These are phyloP conservation scores for Saccharomycopsis malanga DNA, from an alignment of 805 yeast species.

Conservation along the genomic window DNA sequence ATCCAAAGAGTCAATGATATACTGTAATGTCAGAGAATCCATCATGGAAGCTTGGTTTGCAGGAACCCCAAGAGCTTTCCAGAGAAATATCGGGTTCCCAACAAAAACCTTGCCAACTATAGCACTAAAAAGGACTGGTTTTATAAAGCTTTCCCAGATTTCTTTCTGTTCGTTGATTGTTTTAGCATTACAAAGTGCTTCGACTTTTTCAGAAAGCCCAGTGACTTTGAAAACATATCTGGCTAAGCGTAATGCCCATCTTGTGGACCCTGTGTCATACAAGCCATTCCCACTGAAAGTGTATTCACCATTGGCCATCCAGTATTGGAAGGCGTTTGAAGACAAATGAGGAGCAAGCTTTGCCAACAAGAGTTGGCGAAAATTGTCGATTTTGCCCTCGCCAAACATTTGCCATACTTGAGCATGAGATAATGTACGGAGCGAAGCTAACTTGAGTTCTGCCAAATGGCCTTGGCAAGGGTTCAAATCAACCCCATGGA, in stretches of 20 bases:
- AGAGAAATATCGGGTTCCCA: constrained; percentile 78
- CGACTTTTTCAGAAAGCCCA: constrained; percentile 46
- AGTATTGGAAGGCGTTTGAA: constrained; percentile 74
- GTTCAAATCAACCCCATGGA: constrained; percentile 80
- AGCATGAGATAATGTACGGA: constrained; percentile 47
- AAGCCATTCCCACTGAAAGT: constrained; percentile 62
- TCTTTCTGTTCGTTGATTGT: constrained; percentile 54
- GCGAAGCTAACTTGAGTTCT: constrained; percentile 70
- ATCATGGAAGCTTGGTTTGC: constrained; percentile 77
- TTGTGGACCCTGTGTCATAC: constrained; percentile 75
- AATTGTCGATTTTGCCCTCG: constrained; percentile 54
- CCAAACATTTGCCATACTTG: constrained; percentile 76
- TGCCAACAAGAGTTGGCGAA: constrained; percentile 43
- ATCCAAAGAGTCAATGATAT: constrained; percentile 71
- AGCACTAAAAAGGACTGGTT: constrained; percentile 67
- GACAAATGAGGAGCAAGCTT: constrained; percentile 65
- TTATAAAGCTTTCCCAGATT: constrained; percentile 56
- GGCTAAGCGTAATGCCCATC: constrained; percentile 78
- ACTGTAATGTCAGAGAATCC: constrained; percentile 62
- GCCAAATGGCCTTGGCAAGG: constrained; percentile 77
- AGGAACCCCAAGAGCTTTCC: constrained; percentile 91
- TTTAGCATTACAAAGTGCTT: constrained; percentile 47
- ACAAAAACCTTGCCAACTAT: constrained; percentile 57
- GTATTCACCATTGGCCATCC: constrained; percentile 57
- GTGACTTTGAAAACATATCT: constrained; percentile 49